Evolutionary conservation across 2,329 filamentous ascomycete genomes (phyloP).

Genomic region (Trichoderma harzianum): DNA sequence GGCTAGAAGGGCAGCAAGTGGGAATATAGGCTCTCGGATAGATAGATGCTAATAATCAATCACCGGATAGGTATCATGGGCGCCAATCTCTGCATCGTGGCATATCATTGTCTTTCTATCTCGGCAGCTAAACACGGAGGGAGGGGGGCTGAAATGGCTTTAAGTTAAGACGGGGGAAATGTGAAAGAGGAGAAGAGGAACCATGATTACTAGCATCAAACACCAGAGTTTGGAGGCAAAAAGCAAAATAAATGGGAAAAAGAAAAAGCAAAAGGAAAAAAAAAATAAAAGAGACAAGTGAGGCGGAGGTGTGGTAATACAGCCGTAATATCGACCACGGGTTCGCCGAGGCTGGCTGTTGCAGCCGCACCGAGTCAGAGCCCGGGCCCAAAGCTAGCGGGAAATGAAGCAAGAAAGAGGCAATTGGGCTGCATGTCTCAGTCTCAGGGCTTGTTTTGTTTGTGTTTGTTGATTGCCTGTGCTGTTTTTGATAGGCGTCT

Average conservation of each 20-base stretch:
- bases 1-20: not conserved
- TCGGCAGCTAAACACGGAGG: not conserved
- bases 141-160: not conserved
- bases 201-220: not conserved
- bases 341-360: not conserved
- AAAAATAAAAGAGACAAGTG: not conserved
- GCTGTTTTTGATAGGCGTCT: not conserved
- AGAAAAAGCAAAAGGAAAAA: not conserved
- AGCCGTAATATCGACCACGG: not conserved
- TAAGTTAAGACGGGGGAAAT: not conserved
- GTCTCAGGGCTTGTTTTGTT: not conserved
- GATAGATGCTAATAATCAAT: not conserved
- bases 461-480: not conserved
- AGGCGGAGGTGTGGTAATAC: constrained; percentile 3
- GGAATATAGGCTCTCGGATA: not conserved
- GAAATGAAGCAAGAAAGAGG: not conserved
- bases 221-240: not conserved
- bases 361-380: constrained; percentile 4
- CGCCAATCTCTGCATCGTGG: not conserved
- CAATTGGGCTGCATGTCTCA: not conserved
- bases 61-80: not conserved
- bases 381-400: not conserved
- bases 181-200: not conserved
- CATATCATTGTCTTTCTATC: not conserved
- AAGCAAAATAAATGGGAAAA: not conserved